Base-by-base conservation (phyloP, 1,284 basidiomycete species). In the Hymenochaete sp. region DNA sequence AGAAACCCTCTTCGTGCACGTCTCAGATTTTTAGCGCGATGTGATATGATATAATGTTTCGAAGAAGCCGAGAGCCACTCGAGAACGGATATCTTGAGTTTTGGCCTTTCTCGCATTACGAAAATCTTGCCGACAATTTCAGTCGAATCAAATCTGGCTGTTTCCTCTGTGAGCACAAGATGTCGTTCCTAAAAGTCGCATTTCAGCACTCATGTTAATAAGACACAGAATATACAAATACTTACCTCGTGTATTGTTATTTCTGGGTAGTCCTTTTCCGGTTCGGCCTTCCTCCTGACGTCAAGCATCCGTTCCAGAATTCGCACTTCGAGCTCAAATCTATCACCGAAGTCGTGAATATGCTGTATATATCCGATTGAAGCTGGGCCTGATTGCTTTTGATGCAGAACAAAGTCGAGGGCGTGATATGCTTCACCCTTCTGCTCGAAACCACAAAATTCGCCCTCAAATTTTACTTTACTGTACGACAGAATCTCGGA, bases 41-140 rank as follows among this genome's bases (percentile, higher is more conserved):
- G 80, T 14, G 58, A 53, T 40, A 73, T 58, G 48, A 72, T 82
- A 58, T 80, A 84, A 49, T 79, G 73, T 19, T 67, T 57, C 0
- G 75, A 68, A 0, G 78, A 79, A 4, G 65, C 52, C 2, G 61
- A 48, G 0, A 77, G 56, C 79, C 79, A 85, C 59, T 3, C 66
- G 57, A 67, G 59, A 1, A 49, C 13, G 14, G 13, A 35, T n/a
- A n/a, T n/a, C n/a, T n/a, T n/a, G 35, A 46, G 48, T 44, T 4
- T 44, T 41, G n/a, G 60, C 52, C 11, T 58, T 39, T 8, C 59
- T 51, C 53, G 21, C 72, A 71, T 56, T 8, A 79, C 77, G 42
- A 65, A 69, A 43, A 75, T 72, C 2, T 67, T 60, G 3, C 62
- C 63, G 27, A 81, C 56, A 10, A 84, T 55, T 2, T 67, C 55